Base-by-base conservation (phyloP, 1,139 yeast species). In the Candida sp. region DNA sequence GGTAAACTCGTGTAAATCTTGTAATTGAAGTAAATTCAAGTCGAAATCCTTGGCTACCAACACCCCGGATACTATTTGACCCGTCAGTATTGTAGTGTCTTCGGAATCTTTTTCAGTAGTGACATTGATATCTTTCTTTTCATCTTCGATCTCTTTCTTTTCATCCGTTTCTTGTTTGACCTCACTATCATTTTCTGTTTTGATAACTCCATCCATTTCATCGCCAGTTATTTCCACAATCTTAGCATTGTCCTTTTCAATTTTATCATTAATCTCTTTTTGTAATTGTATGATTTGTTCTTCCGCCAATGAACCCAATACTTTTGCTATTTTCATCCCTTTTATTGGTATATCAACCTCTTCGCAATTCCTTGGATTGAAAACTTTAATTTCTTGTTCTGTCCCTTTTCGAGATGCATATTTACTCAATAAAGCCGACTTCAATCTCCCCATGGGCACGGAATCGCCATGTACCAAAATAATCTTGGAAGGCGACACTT, bases 401-500 rank as follows among this genome's bases (percentile, higher is more conserved):
- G 97, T 89, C 6, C 90, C 91, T 59, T 86, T 90, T 42, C 88
- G 73, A 39, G 82, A 78, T 5, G 91, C 77, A 57, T 91, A 95
- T 61, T 90, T 90, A 46, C 97, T 88, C 54, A 90, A 70, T 38
- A 93, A 70, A 0, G 99, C 99, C 22, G 97, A 87, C 61, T 93
- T 93, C 44, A 93, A 70, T 60, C 99, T 82, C 45, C 98, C 99
- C 99, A 93, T 93, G 25, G 97, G 97, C 53, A 88, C 90, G 2
- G 95, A 83, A 60, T 93, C 99, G 11, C 99, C 99, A 61, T 93
- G 99, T 1, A 93, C 99, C 46, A 93, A 74, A 47, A 93, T 89
- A 43, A 86, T 84, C 46, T 86, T 83, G 49, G 79, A 79, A 0
- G 99, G 96, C 47, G 86, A 85, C 5, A 93, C 89, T 48, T 82